Base-by-base conservation (phyloP, 2,329 filamentous ascomycete genomes). In the Thelonectria olida region DNA sequence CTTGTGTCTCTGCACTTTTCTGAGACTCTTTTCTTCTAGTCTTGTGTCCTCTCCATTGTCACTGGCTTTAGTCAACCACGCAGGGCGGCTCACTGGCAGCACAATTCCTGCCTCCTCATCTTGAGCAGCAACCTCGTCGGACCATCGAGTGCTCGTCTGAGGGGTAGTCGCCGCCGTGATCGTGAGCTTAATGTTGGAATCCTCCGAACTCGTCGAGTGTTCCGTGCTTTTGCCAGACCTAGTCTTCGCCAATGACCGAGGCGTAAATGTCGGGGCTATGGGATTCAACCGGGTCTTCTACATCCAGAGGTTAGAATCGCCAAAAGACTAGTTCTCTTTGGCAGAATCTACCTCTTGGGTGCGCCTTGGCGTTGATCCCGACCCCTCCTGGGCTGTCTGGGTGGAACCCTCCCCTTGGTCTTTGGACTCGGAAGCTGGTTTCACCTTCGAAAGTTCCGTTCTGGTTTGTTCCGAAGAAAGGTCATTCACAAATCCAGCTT, bases 251-350 rank as follows among this genome's bases (percentile, higher is more conserved):
- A 70, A 47, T 17, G 61, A 65, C 23, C 79, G 79, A 48, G 85
- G 85, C 2, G 84, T 87, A 62, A 88, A 88, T 54, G 82, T 81
- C 44, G 83, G 80, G 25, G 85, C 85, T 67, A 81, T 77, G 28
- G 85, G 85, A 73, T 88, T 87, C 67, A 87, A 75, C 69, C 78
- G 84, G 62, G 79, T 82, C 74, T 77, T 81, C 83, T 86, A 74
- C 67, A 75, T 70, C 61, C 67, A 74, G 71, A 75, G 72, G 74
- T 82, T 74, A 81, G 79, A 77, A 76, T 79, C 76, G 65, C 20
- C 63, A 69, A 69, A 72, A 72, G 69, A 57, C 53, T 69, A 72
- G 22, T 58, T 63, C 25, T 59, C 70, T 71, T 68, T 62, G 57
- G 65, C 62, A 76, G 75, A 77, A 75, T 80, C 78, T 83, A 85